Conservation (phyloP, 805 yeast species). For the Saturnispora saitoi region DNA sequence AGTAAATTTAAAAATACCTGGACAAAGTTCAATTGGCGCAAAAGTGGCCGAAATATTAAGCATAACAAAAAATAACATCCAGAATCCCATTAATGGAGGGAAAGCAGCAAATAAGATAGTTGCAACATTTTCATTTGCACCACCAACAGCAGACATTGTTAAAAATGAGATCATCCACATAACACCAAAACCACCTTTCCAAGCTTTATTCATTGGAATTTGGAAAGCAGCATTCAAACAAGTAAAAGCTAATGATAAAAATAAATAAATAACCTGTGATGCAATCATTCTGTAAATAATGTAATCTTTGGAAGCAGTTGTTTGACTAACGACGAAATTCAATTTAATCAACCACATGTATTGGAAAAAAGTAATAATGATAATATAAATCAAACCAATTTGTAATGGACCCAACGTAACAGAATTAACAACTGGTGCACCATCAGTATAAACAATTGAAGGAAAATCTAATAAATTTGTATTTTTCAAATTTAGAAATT, state of each 20-base stretch:
- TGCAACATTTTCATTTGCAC: slow-evolving; percentile 60
- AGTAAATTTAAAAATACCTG: slow-evolving; percentile 53
- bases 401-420: slow-evolving; percentile 60
- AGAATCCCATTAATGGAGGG: slow-evolving; percentile 63
- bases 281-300: slow-evolving; percentile 43
- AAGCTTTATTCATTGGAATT: slow-evolving; percentile 46
- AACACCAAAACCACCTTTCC: slow-evolving; percentile 61
- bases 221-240: slow-evolving; percentile 62
- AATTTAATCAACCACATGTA: slow-evolving; percentile 49
- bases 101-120: slow-evolving; percentile 39
- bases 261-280: slow-evolving; percentile 45
- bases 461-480: slow-evolving; percentile 20
- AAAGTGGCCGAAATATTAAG: slow-evolving; percentile 62
- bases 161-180: slow-evolving; percentile 63
- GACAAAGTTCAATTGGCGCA: slow-evolving; percentile 50
- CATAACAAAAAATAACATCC: slow-evolving; percentile 67
- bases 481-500: slow-evolving; percentile 17
- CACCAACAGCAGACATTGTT: slow-evolving; percentile 70
- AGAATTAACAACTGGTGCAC: slow-evolving; percentile 29
- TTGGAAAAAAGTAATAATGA: slow-evolving; percentile 67
- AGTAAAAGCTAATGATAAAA: slow-evolving; percentile 50
- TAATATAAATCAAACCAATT: slow-evolving; percentile 65
- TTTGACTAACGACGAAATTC: slow-evolving; percentile 41
- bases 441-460: slow-evolving; percentile 10
- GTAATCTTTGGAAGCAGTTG: slow-evolving; percentile 35